phyloP scores from a whole-genome alignment of 192 early-diverging fungal genomes.

The Mortierella claussenii region DNA sequence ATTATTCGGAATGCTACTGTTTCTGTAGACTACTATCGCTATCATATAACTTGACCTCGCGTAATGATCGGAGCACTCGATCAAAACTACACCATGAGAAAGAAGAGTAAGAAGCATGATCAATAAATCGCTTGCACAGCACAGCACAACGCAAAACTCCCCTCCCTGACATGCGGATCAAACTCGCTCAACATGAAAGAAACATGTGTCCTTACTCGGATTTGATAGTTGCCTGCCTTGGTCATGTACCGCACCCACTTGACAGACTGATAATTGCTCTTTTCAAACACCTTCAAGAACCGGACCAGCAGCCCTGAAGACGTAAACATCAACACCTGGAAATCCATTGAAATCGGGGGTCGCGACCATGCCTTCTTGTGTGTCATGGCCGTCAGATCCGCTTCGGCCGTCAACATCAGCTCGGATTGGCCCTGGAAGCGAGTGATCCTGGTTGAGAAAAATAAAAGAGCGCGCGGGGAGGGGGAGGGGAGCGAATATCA shows the following conservation, averaged over 20 bases:
- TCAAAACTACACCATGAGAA: neutral
- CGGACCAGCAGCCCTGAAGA: constrained; percentile 95
- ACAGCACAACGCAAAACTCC: too few relatives aligned
- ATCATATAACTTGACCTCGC: too few relatives aligned
- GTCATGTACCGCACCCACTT: constrained; percentile 99
- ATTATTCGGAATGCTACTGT: too few relatives aligned
- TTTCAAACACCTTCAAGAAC: constrained; percentile 98
- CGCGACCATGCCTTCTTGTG: constrained; percentile 92
- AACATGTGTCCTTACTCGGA: constrained; percentile 69
- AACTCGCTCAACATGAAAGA: constrained; percentile 1
- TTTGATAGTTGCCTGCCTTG: constrained; percentile 92
- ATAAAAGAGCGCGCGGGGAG: too few relatives aligned
- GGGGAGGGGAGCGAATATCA: too few relatives aligned
- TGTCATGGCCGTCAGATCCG: constrained; percentile 84
- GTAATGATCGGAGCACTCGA: too few relatives aligned
- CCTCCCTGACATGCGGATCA: neutral
- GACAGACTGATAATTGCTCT: constrained; percentile 94
- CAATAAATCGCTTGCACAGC: too few relatives aligned
- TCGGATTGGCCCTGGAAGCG: constrained; percentile 94
- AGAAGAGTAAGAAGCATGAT: neutral
- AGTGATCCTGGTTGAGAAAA: constrained; percentile 70
- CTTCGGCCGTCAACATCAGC: constrained; percentile 82
- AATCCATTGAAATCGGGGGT: constrained; percentile 95
- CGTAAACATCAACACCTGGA: constrained; percentile 96
- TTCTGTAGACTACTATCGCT: too few relatives aligned